These are phyloP conservation scores for Phytophthora multivora DNA, from an alignment of 352 stramenopile genomes.

Conservation along the genomic window DNA sequence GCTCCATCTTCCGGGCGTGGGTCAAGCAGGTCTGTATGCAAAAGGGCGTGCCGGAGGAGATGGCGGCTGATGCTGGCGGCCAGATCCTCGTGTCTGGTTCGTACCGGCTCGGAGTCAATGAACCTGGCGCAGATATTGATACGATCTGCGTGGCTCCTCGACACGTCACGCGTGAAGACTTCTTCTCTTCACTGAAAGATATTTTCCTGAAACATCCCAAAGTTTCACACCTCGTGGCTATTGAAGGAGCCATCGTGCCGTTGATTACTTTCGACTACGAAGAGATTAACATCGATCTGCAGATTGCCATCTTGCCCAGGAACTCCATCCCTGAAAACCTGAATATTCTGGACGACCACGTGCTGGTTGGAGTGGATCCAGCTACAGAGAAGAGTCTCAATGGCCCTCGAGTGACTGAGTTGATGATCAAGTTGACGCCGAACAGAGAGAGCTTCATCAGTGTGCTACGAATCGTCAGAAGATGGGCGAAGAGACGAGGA, in stretches of 20 bases:
- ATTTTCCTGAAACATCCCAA: constrained; percentile 94
- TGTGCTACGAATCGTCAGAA: constrained; percentile 86
- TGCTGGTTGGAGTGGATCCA: constrained; percentile 86
- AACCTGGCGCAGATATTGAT: constrained; percentile 97
- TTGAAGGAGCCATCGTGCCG: constrained; percentile 93
- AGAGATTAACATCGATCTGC: constrained; percentile 99
- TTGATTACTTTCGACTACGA: constrained; percentile 99
- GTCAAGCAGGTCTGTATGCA: constrained; percentile 85
- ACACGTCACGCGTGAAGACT: constrained; percentile 95
- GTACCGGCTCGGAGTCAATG: constrained; percentile 97
- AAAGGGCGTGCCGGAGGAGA: constrained; percentile 86
- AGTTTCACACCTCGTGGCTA: constrained; percentile 86
- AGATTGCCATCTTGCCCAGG: constrained; percentile 95
- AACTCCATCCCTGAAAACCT: constrained; percentile 90
- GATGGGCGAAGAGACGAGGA: constrained; percentile 92
- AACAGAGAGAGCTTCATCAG: constrained; percentile 89
- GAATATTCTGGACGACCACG: constrained; percentile 91
- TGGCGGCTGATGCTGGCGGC: constrained; percentile 82
- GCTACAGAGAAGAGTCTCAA: constrained; percentile 91
- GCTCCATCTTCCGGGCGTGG: constrained; percentile 85
- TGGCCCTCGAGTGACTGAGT: constrained; percentile 89
- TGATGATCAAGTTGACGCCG: constrained; percentile 91
- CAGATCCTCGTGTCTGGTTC: constrained; percentile 91
- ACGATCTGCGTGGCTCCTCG: constrained; percentile 97
- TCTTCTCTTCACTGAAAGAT: constrained; percentile 94